Evolutionary conservation across 2,329 filamentous ascomycete genomes (phyloP).

Genomic region (Aspergillus awamori): DNA sequence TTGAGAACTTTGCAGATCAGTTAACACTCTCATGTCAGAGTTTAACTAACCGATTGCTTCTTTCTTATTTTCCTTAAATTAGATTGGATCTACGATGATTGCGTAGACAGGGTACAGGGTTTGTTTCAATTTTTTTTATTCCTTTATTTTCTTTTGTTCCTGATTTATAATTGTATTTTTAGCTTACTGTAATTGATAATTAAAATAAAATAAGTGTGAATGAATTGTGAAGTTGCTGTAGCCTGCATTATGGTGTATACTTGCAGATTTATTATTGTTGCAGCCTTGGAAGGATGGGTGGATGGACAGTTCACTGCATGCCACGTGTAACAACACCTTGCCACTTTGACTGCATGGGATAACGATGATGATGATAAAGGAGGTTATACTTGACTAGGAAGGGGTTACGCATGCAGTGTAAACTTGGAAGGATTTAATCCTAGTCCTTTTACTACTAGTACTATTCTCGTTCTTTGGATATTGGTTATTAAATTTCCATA

Average conservation of each 20-base stretch:
- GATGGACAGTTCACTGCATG: slow-evolving; percentile 8
- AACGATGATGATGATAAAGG: background rate
- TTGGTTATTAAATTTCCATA: too few species aligned
- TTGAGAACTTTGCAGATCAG: background rate
- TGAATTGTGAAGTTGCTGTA: background rate
- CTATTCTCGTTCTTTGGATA: too few species aligned
- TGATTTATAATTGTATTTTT: too few species aligned
- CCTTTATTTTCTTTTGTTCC: too few species aligned
- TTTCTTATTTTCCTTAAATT: background rate
- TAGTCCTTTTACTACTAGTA: too few species aligned
- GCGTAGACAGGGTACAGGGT: background rate
- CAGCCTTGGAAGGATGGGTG: background rate
- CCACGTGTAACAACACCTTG: slow-evolving; percentile 10
- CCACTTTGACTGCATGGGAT: background rate
- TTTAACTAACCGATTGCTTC: background rate
- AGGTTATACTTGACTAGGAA: background rate
- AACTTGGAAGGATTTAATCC: background rate
- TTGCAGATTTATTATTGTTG: background rate
- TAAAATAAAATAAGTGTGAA: background rate
- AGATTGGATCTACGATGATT: background rate
- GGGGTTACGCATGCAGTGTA: background rate
- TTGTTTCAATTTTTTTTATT: background rate
- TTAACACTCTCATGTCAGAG: background rate
- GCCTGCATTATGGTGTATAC: background rate
- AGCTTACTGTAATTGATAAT: too few species aligned